phyloP scores from a whole-genome alignment of 305 asterid genomes.

The Solanum hybrid region DNA sequence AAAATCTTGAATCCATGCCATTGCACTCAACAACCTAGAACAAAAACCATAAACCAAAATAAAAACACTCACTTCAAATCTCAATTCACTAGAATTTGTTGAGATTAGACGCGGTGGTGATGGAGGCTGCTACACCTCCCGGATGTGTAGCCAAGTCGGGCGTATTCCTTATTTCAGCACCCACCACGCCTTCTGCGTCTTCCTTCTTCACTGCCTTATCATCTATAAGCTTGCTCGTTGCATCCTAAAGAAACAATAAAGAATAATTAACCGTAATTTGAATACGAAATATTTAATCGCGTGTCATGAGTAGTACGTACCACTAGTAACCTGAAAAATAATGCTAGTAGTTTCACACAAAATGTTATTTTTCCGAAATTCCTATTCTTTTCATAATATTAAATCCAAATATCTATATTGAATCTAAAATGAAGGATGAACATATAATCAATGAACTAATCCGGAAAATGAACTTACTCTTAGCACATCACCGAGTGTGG shows the following conservation, averaged over 20 bases:
- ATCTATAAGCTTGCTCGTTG: conserved; percentile 23
- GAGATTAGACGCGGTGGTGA: conserved; percentile 47
- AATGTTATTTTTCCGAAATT: neutral
- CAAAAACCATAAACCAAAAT: neutral
- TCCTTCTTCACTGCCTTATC: conserved; percentile 55
- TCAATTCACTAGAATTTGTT: neutral
- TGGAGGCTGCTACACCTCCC: conserved; percentile 50
- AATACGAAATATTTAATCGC: neutral
- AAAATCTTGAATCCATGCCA: neutral
- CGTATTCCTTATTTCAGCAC: conserved; percentile 43
- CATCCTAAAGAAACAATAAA: conserved; percentile 27
- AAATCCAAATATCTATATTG: neutral
- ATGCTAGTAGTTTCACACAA: neutral
- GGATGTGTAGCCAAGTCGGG: conserved; percentile 28
- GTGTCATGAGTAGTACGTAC: neutral
- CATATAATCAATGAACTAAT: neutral
- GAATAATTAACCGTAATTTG: neutral
- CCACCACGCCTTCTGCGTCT: conserved; percentile 46
- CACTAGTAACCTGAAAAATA: neutral
- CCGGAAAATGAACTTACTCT: neutral
- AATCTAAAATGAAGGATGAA: neutral
- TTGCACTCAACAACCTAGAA: neutral
- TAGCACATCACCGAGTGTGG: conserved; percentile 24
- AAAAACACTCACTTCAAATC: neutral
- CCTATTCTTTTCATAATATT: neutral